Base-by-base conservation (phyloP, 2,329 filamentous ascomycete species). In the Bisporella sp. region DNA sequence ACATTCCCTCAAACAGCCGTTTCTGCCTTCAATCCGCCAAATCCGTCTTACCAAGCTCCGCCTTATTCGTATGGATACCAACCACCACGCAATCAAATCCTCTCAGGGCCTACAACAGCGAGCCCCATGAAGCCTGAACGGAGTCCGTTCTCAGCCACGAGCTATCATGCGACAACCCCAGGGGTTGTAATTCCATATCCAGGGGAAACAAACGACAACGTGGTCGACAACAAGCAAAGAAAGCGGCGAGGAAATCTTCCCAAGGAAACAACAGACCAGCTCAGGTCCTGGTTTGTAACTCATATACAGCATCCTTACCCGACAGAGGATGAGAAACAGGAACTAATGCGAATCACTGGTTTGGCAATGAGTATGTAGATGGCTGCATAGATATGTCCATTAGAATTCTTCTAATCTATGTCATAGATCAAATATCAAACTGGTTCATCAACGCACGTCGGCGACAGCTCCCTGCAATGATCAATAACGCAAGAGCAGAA, bases 251-350 rank as follows among this genome's bases (percentile, higher is more conserved):
- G 90, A 1, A 96, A 96, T 62, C 74, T 96, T 3, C 90, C 90
- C n/a, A 95, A 95, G 64, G 86, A 90, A 49, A 88, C 89, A 0
- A 96, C 89, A 0, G 87, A 91, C 64, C 84, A 87, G 57, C 73
- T 96, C 40, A 81, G 87, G 48, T 73, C 79, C 0, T 96, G 90
- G 90, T 91, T 95, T 57, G 69, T 83, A 47, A 75, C 76, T n/a
- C 86, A 93, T 66, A 68, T 90, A 6, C 75, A 82, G 53, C 89
- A 93, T 62, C 89, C 89, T 0, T 95, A 95, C 64, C 89, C 89
- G 1, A 90, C 83, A 4, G 88, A 95, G 66, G 88, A 95, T 55
- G 86, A 95, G 70, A 95, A 95, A 68, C 81, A 91, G 63, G 80
- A 87, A 52, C 75, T 95, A 45, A 89, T 90, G 76, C 77, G 78